phyloP scores from a whole-genome alignment of 1,284 basidiomycete genomes.

The Leccinum solheimii region DNA sequence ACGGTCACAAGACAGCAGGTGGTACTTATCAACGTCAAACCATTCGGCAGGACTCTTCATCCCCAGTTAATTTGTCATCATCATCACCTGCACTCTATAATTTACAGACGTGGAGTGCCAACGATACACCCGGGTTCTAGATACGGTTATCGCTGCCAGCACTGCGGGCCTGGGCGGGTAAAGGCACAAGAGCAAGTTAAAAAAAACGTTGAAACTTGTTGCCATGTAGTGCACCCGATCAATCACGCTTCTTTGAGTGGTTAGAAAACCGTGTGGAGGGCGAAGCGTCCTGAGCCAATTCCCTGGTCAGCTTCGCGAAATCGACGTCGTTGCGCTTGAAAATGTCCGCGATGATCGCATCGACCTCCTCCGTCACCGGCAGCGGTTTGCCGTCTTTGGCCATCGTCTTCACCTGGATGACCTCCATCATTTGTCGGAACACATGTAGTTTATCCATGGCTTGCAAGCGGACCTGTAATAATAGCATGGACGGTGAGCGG shows the following conservation, averaged over 20 bases:
- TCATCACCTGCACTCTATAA: background rate
- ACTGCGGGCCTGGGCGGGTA: background rate
- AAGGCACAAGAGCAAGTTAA: background rate
- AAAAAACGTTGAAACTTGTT: background rate
- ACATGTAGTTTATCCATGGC: slow-evolving; percentile 35
- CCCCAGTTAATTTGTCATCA: background rate
- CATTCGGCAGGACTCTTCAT: background rate
- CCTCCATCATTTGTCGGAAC: slow-evolving; percentile 36
- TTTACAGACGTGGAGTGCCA: background rate
- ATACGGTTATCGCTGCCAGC: slow-evolving; percentile 1
- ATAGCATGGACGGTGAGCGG: slow-evolving; percentile 2
- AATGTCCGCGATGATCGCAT: slow-evolving; percentile 34
- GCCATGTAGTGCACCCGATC: slow-evolving; percentile 10
- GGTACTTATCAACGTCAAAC: background rate
- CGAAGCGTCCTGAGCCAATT: slow-evolving; percentile 21
- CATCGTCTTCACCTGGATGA: slow-evolving; percentile 35
- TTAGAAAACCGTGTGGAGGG: slow-evolving; percentile 23
- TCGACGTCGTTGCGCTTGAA: slow-evolving; percentile 34
- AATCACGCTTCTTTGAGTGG: slow-evolving; percentile 33
- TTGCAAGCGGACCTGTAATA: slow-evolving; percentile 24
- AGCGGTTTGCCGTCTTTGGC: slow-evolving; percentile 25
- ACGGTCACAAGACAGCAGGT: slow-evolving; percentile 10
- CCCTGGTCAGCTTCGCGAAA: slow-evolving; percentile 30
- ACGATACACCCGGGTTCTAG: background rate
- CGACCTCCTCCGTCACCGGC: slow-evolving; percentile 32